Evolutionary conservation across 345 rosid species (phyloP).

Genomic region (Eucalyptus virginea): DNA sequence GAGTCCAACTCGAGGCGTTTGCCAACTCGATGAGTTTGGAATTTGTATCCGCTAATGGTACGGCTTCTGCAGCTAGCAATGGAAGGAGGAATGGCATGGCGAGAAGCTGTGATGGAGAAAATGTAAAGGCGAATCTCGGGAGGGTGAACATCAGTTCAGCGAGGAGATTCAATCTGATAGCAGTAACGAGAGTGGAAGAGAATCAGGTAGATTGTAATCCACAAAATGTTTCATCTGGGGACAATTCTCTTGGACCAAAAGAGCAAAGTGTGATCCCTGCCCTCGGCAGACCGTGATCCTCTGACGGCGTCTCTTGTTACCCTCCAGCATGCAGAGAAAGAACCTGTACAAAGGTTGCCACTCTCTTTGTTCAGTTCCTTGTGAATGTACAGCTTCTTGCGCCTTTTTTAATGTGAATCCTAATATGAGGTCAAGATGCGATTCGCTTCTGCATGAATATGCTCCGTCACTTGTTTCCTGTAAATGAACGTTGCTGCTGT

Average conservation of each 20-base stretch:
- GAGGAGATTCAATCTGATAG: constrained; percentile 31
- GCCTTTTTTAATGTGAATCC: background rate
- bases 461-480: too few species aligned
- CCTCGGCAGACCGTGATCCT: constrained; percentile 37
- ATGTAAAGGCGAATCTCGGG: constrained; percentile 36
- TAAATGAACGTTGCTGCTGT: too few species aligned
- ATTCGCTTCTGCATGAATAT: too few species aligned
- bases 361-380: background rate
- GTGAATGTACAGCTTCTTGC: background rate
- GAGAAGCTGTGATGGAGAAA: constrained; percentile 37
- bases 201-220: constrained; percentile 13
- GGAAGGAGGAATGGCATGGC: constrained; percentile 33
- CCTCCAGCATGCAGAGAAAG: constrained; percentile 57
- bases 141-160: constrained; percentile 13
- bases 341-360: constrained; percentile 41
- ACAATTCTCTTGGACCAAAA: constrained; percentile 11
- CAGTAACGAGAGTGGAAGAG: constrained; percentile 20
- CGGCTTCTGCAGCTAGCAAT: constrained; percentile 20
- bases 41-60: constrained; percentile 6
- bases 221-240: constrained; percentile 37
- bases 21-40: constrained; percentile 33
- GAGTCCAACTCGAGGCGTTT: constrained; percentile 60
- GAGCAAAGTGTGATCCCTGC: background rate
- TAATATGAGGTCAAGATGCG: too few species aligned
- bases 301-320: constrained; percentile 31